Conservation (phyloP, 352 stramenopile species). For the Pythium rhizo-oryzae region DNA sequence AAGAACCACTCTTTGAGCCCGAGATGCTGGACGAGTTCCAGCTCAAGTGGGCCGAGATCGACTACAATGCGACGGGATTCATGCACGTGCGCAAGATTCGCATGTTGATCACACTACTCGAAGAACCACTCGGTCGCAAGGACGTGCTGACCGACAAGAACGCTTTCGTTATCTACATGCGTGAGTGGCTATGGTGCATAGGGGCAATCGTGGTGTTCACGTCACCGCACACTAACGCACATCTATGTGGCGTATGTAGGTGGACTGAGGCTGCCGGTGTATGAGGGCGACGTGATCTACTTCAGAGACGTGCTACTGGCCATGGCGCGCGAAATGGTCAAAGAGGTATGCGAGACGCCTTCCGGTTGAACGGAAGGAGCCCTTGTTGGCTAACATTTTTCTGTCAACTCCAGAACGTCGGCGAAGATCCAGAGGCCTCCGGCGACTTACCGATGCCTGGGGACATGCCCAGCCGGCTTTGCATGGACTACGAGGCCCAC, state of each 20-base stretch:
- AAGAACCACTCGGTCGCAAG: constrained; percentile 73
- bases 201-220: too few relatives aligned
- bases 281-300: constrained; percentile 80
- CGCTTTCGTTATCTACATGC: constrained; percentile 57
- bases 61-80: constrained; percentile 84
- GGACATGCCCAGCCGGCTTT: constrained; percentile 37
- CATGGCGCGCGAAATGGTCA: constrained; percentile 81
- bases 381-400: not conserved
- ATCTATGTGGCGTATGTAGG: not conserved
- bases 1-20: constrained; percentile 87
- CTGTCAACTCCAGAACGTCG: constrained; percentile 13
- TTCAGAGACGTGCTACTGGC: constrained; percentile 89
- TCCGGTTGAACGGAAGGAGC: too few relatives aligned
- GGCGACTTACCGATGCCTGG: constrained; percentile 46
- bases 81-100: constrained; percentile 78
- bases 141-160: constrained; percentile 44
- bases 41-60: constrained; percentile 87
- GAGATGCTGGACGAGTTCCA: constrained; percentile 91
- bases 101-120: constrained; percentile 74
- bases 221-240: too few relatives aligned
- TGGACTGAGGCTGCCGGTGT: constrained; percentile 74
- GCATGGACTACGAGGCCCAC: constrained; percentile 65
- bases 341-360: constrained; percentile 58
- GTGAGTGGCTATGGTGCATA: constrained; percentile 32
- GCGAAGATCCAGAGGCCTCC: constrained; percentile 44